phyloP scores from a whole-genome alignment of 2,329 filamentous ascomycete species.

The Fulvia fulva region DNA sequence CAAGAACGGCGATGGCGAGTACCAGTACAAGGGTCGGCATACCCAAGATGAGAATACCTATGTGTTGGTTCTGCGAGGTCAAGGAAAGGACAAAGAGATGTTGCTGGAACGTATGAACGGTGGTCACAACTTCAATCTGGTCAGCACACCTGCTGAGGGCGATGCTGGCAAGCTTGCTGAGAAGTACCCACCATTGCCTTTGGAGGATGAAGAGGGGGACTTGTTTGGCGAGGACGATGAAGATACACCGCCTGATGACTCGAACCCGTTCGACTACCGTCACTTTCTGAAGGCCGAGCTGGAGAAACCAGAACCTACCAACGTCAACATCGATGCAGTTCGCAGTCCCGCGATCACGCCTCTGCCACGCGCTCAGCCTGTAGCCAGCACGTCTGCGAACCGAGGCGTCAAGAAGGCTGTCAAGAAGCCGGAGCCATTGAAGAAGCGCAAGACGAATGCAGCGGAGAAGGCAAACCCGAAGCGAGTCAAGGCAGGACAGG shows the following conservation, averaged over 20 bases:
- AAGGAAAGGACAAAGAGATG: constrained; percentile 25
- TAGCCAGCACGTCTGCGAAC: constrained; percentile 18
- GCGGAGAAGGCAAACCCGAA: constrained; percentile 22
- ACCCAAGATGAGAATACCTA: constrained; percentile 64
- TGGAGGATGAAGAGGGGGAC: constrained; percentile 23
- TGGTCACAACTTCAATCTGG: constrained; percentile 84
- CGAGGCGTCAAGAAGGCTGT: constrained; percentile 10
- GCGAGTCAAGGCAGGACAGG: constrained; percentile 26
- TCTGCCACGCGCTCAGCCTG: constrained; percentile 11
- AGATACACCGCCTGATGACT: constrained; percentile 38
- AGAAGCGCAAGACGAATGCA: constrained; percentile 25
- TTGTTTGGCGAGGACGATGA: constrained; percentile 33
- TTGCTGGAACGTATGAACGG: constrained; percentile 71
- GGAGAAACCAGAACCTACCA: constrained; percentile 25
- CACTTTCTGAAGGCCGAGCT: constrained; percentile 39
- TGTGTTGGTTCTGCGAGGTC: constrained; percentile 42
- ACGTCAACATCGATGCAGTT: constrained; percentile 13
- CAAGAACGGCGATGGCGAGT: constrained; percentile 30
- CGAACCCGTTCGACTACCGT: constrained; percentile 49
- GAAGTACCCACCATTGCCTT: constrained; percentile 56
- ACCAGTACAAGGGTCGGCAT: constrained; percentile 39
- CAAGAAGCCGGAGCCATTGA: constrained; percentile 9
- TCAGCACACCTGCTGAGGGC: constrained; percentile 61
- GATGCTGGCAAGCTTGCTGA: constrained; percentile 61
- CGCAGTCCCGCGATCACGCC: constrained; percentile 25